Evolutionary conservation across 805 yeast species (phyloP), one percentile per base, ranked within the genome.

Genomic region (Yarrowia bubula): DNA sequence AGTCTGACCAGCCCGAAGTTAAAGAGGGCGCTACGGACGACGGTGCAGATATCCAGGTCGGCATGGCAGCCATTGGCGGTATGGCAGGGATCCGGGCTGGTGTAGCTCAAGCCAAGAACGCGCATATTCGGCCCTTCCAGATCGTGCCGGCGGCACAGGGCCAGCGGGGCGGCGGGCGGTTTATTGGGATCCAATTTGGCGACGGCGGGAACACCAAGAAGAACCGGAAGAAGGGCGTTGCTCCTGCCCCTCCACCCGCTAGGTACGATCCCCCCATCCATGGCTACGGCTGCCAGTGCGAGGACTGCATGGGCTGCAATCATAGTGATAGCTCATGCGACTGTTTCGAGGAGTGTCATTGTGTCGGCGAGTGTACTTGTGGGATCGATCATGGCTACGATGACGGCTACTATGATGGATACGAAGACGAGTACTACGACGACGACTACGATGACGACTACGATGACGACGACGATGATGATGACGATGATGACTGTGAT

Each of bases 231-330:
- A 51, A 51, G 58, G 17, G 41, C 17, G 42, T 39, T 6, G 55
- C 42, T 15, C 17, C 32, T 8, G 28, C 28, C 9, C 39, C 32
- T 15, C 41, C 55, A n/a, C 41, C 57, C 1, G 57, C 53, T 11
- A 28, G 53, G 35, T 38, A 14, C 33, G 58, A 51, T 18, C 58
- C 58, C n/a, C 28, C 28, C 28, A 22, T 22, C 28, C 58, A 51
- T n/a, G 58, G 58, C 8, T 51, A 51, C 18, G 58, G 43, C 14
- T 51, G 58, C 43, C 58, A 51, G 43, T 51, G 58, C 58, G 58
- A 51, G 13, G 43, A 51, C 43, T 51, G 58, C 43, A 51, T 38
- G 43, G 58, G 43, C 43, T 51, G 58, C 43, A 51, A 51, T 14
- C 58, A 51, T 18, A 51, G 9, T 2, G 58, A 51, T 18, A 51